phyloP scores from a whole-genome alignment of 1,139 yeast species.

The Geotrichum citri-aurantii region DNA sequence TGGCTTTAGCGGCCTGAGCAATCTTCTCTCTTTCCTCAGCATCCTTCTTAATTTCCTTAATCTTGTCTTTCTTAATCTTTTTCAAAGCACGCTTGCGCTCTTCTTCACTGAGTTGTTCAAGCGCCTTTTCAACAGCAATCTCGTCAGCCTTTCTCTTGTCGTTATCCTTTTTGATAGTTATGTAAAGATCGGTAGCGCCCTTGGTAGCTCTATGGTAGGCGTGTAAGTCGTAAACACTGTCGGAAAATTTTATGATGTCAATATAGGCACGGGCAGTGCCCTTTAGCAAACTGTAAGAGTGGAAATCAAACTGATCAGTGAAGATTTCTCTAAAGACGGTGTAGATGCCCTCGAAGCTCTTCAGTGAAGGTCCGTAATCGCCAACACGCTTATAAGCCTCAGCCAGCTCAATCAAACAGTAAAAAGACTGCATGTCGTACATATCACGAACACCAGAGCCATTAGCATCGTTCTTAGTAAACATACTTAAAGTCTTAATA shows the following conservation, averaged over 20 bases:
- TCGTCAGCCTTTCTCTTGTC: constrained; percentile 22
- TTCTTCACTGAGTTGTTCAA: constrained; percentile 30
- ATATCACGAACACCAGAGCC: constrained; percentile 81
- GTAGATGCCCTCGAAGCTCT: constrained; percentile 65
- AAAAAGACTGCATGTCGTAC: constrained; percentile 84
- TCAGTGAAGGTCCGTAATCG: constrained; percentile 64
- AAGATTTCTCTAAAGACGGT: constrained; percentile 65
- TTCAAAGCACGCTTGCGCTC: constrained; percentile 33
- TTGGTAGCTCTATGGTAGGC: constrained; percentile 62
- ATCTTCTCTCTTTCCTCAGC: constrained; percentile 11
- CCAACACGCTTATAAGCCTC: constrained; percentile 60
- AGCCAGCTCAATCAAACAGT: constrained; percentile 84
- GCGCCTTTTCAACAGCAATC: constrained; percentile 23
- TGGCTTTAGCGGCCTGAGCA: constrained; percentile 19
- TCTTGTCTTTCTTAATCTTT: constrained; percentile 40
- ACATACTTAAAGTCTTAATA: constrained; percentile 63
- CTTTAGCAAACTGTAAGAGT: constrained; percentile 81
- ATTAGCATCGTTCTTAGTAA: constrained; percentile 75
- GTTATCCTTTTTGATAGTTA: constrained; percentile 38
- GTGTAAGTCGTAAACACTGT: constrained; percentile 61
- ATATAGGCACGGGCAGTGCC: constrained; percentile 86
- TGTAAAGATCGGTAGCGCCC: constrained; percentile 59
- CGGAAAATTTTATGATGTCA: constrained; percentile 77
- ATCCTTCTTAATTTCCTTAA: constrained; percentile 37
- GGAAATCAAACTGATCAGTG: constrained; percentile 91